Evolutionary conservation across 495 filamentous ascomycete species (phyloP), one percentile per base, ranked within the genome.

Genomic region (Penicillium daleae): DNA sequence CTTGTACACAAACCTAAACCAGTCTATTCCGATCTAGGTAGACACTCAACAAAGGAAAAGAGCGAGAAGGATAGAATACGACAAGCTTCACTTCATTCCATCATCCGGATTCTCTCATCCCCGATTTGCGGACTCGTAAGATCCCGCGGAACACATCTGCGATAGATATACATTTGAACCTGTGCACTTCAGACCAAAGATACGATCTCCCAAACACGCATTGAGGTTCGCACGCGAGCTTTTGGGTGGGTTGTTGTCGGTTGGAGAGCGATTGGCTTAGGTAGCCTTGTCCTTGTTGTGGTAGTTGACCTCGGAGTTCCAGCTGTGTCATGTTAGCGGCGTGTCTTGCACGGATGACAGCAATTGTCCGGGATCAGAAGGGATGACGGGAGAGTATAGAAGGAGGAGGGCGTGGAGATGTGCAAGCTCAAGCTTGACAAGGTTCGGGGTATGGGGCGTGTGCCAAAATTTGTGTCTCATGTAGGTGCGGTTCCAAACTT

Each of bases 291-390:
- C 90, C 78, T 87, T 88, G 85, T 96, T 92, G 87, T 97, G 92
- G 83, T 96, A 93, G 86, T 99, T 99, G 82, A 97, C 92, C 31
- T 80, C 83, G 63, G 83, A 77, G 80, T 99, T 99, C 95, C 95
- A 99, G 89, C 92, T 95, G 75, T 64, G 61, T 40, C 24, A 51
- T 57, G 66, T 77, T 67, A 76, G 68, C 57, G 8, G 26, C 55
- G 19, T 57, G 29, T 40, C n/a, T 37, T 31, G 21, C 19, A 37
- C 2, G 21, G 0, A 8, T 33, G 8, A 7, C 8, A 19, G 26
- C 8, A 33, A 46, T 13, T 24, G 17, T 17, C 21, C 22, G 6
- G 2, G 6, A 17, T 29, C n/a, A 10, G 33, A n/a, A 22, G 31
- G 35, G 24, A 29, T 8, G 17, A 22, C 31, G n/a, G 26, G 10